Evolutionary conservation across 2,329 filamentous ascomycete species (phyloP).

Genomic region (Arthrobotrys pseudoclavata): DNA sequence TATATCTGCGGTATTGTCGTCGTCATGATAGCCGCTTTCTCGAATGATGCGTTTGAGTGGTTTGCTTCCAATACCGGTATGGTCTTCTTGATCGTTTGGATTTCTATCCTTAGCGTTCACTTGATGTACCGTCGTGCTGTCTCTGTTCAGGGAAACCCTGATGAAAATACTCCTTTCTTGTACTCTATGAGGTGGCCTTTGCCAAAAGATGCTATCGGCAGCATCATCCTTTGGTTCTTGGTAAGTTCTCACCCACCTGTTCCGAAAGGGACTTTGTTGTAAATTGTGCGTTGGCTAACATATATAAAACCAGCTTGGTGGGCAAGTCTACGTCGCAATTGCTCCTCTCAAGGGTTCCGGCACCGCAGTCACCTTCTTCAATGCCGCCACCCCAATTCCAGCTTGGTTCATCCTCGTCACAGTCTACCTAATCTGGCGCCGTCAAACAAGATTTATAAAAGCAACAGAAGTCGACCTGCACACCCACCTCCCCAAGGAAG

Average conservation of each 20-base stretch:
- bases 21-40: slow-evolving; percentile 51
- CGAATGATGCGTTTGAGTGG: slow-evolving; percentile 49
- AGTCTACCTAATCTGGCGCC: slow-evolving; percentile 34
- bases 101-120: slow-evolving; percentile 48
- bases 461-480: slow-evolving; percentile 42
- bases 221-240: slow-evolving; percentile 50
- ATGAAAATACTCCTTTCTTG: slow-evolving; percentile 46
- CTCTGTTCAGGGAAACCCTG: slow-evolving; percentile 43
- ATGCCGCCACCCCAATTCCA: slow-evolving; percentile 50
- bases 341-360: slow-evolving; percentile 44
- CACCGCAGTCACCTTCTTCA: slow-evolving; percentile 56
- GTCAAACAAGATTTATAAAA: slow-evolving; percentile 32
- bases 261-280: slow-evolving; percentile 6
- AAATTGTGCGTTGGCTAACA: slow-evolving; percentile 43
- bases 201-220: slow-evolving; percentile 48
- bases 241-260: slow-evolving; percentile 28
- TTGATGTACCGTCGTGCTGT: slow-evolving; percentile 48
- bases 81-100: slow-evolving; percentile 59
- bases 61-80: slow-evolving; percentile 56
- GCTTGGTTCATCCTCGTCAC: slow-evolving; percentile 48
- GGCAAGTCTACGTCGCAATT: slow-evolving; percentile 57
- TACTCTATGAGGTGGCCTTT: slow-evolving; percentile 50
- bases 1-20: slow-evolving; percentile 42
- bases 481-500: slow-evolving; percentile 53
- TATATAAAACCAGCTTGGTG: slow-evolving; percentile 51